Evolutionary conservation across 2,329 filamentous ascomycete genomes (phyloP).

Genomic region (Aspergillus novoparasiticus): DNA sequence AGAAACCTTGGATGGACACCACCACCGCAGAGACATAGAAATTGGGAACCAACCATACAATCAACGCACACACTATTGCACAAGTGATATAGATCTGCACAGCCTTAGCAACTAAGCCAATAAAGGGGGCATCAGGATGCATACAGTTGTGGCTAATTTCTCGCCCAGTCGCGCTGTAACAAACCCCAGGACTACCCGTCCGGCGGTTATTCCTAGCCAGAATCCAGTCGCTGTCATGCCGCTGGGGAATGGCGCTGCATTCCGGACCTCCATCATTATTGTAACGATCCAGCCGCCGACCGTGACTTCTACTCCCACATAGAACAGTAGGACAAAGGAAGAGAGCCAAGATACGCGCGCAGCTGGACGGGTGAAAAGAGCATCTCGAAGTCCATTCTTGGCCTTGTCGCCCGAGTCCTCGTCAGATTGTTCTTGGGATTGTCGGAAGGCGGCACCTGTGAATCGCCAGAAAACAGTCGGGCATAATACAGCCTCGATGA

Average conservation of each 20-base stretch:
- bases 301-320: slow-evolving; percentile 72
- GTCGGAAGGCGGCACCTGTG: neutral
- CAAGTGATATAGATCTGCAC: slow-evolving; percentile 60
- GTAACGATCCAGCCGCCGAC: slow-evolving; percentile 80
- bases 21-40: slow-evolving; percentile 75
- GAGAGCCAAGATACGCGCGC: slow-evolving; percentile 7
- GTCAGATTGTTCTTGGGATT: neutral
- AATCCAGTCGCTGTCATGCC: slow-evolving; percentile 78
- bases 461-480: slow-evolving; percentile 5
- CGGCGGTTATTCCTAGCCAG: slow-evolving; percentile 79
- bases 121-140: neutral
- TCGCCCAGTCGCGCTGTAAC: slow-evolving; percentile 70
- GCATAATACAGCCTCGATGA: slow-evolving; percentile 23
- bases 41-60: slow-evolving; percentile 80
- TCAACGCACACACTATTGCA: slow-evolving; percentile 65
- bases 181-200: slow-evolving; percentile 72
- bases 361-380: neutral
- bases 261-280: slow-evolving; percentile 77
- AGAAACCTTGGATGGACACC: slow-evolving; percentile 73
- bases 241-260: slow-evolving; percentile 68
- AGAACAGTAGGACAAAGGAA: slow-evolving; percentile 71
- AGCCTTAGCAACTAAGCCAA: neutral
- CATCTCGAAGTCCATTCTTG: neutral
- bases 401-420: neutral
- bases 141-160: slow-evolving; percentile 59